Conservation (phyloP, 2,329 filamentous ascomycete genomes). For the Fusarium dlaminii region DNA sequence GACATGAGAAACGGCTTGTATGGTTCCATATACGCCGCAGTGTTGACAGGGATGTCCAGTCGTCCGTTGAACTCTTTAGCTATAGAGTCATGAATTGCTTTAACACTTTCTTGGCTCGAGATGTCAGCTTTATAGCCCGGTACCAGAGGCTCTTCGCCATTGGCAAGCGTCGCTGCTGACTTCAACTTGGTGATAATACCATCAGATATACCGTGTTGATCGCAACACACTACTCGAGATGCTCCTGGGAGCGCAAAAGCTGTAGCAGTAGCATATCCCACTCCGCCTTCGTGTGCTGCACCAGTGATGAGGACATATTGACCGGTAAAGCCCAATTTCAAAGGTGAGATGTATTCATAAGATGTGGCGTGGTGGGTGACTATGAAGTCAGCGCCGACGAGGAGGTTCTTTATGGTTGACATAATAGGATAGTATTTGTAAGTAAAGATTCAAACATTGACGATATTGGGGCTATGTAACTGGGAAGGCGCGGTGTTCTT, state of each 20-base stretch:
- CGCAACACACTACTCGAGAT: background rate
- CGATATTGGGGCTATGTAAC: too few species aligned
- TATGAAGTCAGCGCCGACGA: background rate
- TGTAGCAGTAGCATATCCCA: background rate
- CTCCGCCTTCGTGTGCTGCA: background rate
- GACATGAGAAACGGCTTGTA: background rate
- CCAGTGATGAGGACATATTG: background rate
- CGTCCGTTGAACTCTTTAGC: rapidly evolving
- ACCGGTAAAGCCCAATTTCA: background rate
- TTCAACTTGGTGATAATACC: background rate
- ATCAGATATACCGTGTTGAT: background rate
- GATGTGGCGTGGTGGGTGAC: background rate
- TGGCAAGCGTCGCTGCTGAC: background rate
- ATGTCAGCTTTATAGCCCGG: background rate
- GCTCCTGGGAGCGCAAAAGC: background rate
- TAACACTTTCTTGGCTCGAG: background rate
- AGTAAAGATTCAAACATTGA: too few species aligned
- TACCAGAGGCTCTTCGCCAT: background rate
- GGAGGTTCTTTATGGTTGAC: background rate
- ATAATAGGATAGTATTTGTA: too few species aligned
- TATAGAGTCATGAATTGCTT: background rate
- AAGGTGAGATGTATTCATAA: background rate
- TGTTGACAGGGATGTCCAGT: background rate
- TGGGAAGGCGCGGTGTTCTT: too few species aligned
- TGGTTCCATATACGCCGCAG: background rate